These are phyloP conservation scores for Corymbia citriodora DNA, from an alignment of 441 rosid genomes.

Conservation along the genomic window DNA sequence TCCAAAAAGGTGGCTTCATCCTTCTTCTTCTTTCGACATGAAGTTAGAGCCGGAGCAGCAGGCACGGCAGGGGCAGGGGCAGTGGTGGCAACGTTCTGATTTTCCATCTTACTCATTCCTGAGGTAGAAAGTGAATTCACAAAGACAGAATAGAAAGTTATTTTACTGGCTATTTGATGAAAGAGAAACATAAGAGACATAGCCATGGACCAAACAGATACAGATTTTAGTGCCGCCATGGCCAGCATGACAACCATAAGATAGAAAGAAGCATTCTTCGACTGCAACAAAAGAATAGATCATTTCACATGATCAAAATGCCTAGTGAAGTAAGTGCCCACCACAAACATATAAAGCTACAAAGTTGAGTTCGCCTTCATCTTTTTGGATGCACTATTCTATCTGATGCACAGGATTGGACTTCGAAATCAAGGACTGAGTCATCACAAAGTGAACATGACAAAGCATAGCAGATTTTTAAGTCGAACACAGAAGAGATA, in stretches of 20 bases:
- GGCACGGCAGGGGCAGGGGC: accelerated
- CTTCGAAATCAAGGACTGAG: neutral
- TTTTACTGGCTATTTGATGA: neutral
- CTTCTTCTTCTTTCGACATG: slow-evolving; percentile 72
- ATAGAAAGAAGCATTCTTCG: neutral
- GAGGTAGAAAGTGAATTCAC: neutral
- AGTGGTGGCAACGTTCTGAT: neutral
- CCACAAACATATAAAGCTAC: neutral
- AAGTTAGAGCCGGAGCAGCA: slow-evolving; percentile 16
- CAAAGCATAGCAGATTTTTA: neutral
- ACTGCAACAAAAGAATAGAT: neutral
- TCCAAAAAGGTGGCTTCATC: slow-evolving; percentile 71
- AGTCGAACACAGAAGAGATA: neutral
- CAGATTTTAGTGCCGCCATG: neutral
- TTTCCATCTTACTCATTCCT: neutral
- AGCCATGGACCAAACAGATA: neutral
- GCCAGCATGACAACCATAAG: neutral
- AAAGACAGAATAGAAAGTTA: neutral
- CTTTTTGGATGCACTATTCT: neutral
- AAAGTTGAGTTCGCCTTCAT: neutral
- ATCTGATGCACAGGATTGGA: neutral
- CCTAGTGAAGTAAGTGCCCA: neutral
- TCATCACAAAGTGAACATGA: neutral
- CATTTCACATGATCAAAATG: neutral
- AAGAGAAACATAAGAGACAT: neutral